Base-by-base conservation (phyloP, 495 filamentous ascomycete genomes). In the Aspergillus affinis region DNA sequence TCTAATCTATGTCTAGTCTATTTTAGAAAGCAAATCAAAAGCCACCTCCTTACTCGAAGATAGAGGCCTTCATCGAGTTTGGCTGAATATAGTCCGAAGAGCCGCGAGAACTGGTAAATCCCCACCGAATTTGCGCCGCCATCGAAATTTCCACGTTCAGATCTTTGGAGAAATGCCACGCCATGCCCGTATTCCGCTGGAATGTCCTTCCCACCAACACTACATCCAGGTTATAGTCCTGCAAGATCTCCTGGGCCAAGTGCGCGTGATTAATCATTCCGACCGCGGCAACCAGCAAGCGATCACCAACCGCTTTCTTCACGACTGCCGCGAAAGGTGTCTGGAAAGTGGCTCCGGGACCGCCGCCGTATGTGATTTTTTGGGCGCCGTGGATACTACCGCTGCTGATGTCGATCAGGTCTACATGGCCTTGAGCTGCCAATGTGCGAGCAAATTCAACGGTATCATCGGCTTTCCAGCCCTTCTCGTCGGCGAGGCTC, bases 91-190 rank as follows among this genome's bases (percentile, higher is more conserved):
- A 74, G 44, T 71, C 66, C 2, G 70, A 72, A 12, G 70, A 68
- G 61, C 69, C 69, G 26, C 72, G 70, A 65, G 68, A 72, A 59
- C 65, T 68, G 47, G 65, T 79, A 32, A 74, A 75, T 30, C 72
- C 85, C 86, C 86, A 89, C 2, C 83, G 72, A 55, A 89, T 89
- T 75, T 91, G 88, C 54, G 85, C 84, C 1, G 87, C 84, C 62
- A 84, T 81, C 48, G 83, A 70, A n/a, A 89, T 85, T 60, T 86
- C 76, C 15, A 86, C 73, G 8, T 79, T 82, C 47, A 91, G 63
- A 48, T 91, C 87, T 61, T 90, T 84, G 0, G 87, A 88, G 75
- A 81, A 90, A 0, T 73, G 65, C 82, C 88, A 89, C 2, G 88
- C 87, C 45, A 90, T 61, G 4, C 82, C 81, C 0, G 88, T 86